Evolutionary conservation across 2,329 filamentous ascomycete species (phyloP), one percentile per base, ranked within the genome.

Genomic region (Fusarium mangiferae): DNA sequence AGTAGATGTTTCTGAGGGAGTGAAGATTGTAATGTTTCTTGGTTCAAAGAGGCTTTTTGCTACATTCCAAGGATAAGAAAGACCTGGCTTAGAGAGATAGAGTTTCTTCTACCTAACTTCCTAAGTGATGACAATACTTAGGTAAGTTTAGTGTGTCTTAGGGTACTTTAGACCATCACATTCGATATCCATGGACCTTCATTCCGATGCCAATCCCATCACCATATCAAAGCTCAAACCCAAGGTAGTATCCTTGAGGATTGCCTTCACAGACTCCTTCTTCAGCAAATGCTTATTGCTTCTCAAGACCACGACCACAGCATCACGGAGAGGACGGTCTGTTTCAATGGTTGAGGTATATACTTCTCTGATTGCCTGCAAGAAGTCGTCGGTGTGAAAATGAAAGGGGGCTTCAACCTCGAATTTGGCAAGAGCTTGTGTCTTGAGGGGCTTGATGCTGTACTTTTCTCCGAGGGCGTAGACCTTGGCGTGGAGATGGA

Each of bases 391-490:
- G 3, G 11, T n/a, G 3, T 38, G 3, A 11, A n/a, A 13, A 3
- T 7, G 30, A 9, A 7, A 14, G 0, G 3, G 22, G 12, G 9
- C 33, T 1, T 59, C 56, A 0, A 5, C 1, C 0, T 12, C 0
- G 6, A 49, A 59, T 0, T 59, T 24, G 8, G 12, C 0, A 36
- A 46, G 20, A 13, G 56, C 56, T 0, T 13, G 1, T 2, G 5
- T 6, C 7, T 49, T 59, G 6, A 59, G 24, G 3, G 26, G 8
- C 0, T 24, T 1, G 0, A 59, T 49, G 20, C 15, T 22, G 22
- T 59, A 59, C 10, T 58, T 58, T 22, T 46, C 42, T 0, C 56
- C 56, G 0, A 49, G 20, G 20, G 56, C 15, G 1, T 59, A 59
- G 6, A 49, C n/a, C 18, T 59, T 59, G 2, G 56, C 6, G 1